Base-by-base conservation (phyloP, 805 yeast species). In the Wickerhamomyces sydowiorum region DNA sequence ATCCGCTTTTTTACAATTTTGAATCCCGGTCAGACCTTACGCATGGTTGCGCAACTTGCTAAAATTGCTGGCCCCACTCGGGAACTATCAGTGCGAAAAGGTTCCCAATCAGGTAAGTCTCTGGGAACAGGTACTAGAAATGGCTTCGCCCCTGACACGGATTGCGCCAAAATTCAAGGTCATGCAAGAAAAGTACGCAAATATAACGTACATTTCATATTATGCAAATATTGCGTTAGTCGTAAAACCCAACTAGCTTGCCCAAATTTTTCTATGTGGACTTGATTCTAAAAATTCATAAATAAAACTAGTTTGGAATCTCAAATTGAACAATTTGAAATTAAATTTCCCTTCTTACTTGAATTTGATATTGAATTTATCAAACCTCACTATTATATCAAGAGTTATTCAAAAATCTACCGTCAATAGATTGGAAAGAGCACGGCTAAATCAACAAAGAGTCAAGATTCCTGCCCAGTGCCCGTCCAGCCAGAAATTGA, bases 211-310 rank as follows among this genome's bases (percentile, higher is more conserved):
- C 32, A 29, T 29, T 29, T 29, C 32, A 29, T 15, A 29, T 17
- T 29, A 29, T 32, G 35, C 35, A 32, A 32, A 32, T 19, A 15
- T 32, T 32, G 19, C 35, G 35, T 20, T 32, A 32, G 35, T 32
- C 35, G 35, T 32, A 32, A 32, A 29, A 29, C 12, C 25, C n/a
- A n/a, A 23, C 25, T 7, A 23, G 25, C 10, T 23, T 23, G 7
- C 10, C 25, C 20, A 19, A 29, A n/a, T n/a, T n/a, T n/a, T n/a
- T n/a, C n/a, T n/a, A n/a, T n/a, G n/a, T n/a, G n/a, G n/a, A n/a
- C n/a, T n/a, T n/a, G n/a, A n/a, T n/a, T n/a, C n/a, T n/a, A 5
- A 29, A 29, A 29, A 29, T 29, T 17, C 32, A 29, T 29, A 29
- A 28, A 28, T 28, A 28, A n/a, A 28, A 28, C 30, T 28, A 28